These are phyloP conservation scores for Neospermospora avenae DNA, from an alignment of 2,329 filamentous ascomycete genomes.

Conservation along the genomic window DNA sequence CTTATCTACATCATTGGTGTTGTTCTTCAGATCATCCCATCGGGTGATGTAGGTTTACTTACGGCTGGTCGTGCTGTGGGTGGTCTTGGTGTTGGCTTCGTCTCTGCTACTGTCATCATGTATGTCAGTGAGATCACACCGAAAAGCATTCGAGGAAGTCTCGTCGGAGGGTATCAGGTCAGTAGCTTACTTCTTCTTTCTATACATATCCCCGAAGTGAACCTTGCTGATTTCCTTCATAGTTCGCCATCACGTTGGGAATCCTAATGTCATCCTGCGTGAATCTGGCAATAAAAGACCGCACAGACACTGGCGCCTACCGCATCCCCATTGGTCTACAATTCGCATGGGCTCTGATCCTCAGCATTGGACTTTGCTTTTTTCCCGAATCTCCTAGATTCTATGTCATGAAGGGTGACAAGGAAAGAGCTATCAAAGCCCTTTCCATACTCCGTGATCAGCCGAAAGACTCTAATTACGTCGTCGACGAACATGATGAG, in stretches of 20 bases:
- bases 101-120: conserved; percentile 7
- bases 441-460: conserved; percentile 72
- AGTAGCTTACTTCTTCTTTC: background rate
- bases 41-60: conserved; percentile 36
- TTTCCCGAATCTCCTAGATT: conserved; percentile 83
- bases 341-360: conserved; percentile 74
- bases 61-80: conserved; percentile 2
- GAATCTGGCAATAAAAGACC: conserved; percentile 65
- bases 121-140: conserved; percentile 51
- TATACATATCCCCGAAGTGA: background rate
- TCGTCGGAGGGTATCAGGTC: conserved; percentile 56
- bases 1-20: conserved; percentile 25
- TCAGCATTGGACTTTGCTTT: conserved; percentile 66
- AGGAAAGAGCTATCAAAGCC: conserved; percentile 58
- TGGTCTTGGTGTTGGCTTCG: conserved; percentile 11
- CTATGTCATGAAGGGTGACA: conserved; percentile 72
- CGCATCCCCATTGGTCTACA: conserved; percentile 79
- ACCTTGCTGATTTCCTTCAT: conserved; percentile 34
- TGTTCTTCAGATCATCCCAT: conserved; percentile 38
- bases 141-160: conserved; percentile 69
- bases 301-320: conserved; percentile 63
- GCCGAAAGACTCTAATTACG: conserved; percentile 65
- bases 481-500: conserved; percentile 75
- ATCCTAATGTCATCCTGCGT: conserved; percentile 71
- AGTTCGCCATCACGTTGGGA: conserved; percentile 79